Base-by-base conservation (phyloP, 371 early-diverging fungal genomes). In the Apophysomyces elegans region DNA sequence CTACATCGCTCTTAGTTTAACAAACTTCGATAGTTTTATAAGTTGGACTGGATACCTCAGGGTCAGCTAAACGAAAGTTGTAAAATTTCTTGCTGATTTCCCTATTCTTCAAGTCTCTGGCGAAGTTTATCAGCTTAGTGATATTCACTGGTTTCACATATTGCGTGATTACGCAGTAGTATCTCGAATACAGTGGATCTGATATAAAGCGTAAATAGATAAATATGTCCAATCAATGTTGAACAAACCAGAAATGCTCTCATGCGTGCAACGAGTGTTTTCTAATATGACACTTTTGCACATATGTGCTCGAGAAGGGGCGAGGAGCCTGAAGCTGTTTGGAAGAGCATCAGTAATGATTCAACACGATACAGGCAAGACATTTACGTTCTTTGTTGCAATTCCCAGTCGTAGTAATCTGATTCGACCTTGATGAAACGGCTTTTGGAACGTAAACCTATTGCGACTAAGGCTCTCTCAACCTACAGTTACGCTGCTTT, bases 261-360 rank as follows among this genome's bases (percentile, higher is more conserved):
- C 44, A 50, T 86, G 80, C 0, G 78, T 71, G 63, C 83, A 88
- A 12, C 87, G 81, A n/a, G 91, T 93, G 78, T 95, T 95, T 69
- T 92, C 93, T 60, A 95, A 76, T 1, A 95, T 75, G 4, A 95
- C 86, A 7, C 89, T 86, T 68, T 95, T 95, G 82, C 94, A 93
- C 66, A 95, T 74, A 38, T 94, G 94, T 14, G 77, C 80, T 12
- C 77, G 75, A 32, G 88, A 87, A 4, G 94, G 95, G 4, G 90
- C 92, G 5, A 66, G 16, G 58, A 94, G 74, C 32, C 90, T 75
- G 37, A 86, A 80, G 14, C 84, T 84, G 64, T 38, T 38, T 13
- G n/a, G 6, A 56, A n/a, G 8, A 7, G 0, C 32, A 5, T n/a
- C n/a, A 21, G 6, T 5, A 26, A 35, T 38, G 14, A 18, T 0